Evolutionary conservation across 225 moss, liverwort and hornwort genomes (phyloP), one percentile per base, ranked within the genome.

Genomic region (Straminergon stramineum): DNA sequence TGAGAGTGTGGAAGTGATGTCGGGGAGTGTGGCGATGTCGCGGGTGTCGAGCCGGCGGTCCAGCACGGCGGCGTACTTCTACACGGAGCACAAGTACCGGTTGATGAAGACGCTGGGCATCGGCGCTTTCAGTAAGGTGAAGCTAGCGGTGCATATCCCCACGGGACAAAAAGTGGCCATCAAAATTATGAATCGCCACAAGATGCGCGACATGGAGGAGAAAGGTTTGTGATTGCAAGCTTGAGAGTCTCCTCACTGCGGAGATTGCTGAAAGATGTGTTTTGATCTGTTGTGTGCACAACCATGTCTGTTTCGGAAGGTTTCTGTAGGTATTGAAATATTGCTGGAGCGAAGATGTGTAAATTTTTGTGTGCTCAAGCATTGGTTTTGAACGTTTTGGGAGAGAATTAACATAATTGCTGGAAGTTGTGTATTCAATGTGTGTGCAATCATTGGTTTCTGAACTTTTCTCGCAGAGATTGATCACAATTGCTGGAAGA

Each of bases 121-220:
- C 87, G 98, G 98, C 83, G 96, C 98, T 48, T 98, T 98, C 84
- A 95, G 98, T 90, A 98, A 97, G 89, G 98, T 98, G 90, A 98
- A 98, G 93, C 95, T 96, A 60, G 98, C 98, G 61, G 93, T 93
- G 80, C 98, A 98, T 91, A 87, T 91, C 10, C 95, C 95, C 39
- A 98, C 98, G 30, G 94, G 95, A 65, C 96, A 97, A 88, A 97
- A 97, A 88, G 98, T 98, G 56, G 98, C 98, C 87, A 97, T 98
- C 87, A 98, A 98, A 91, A 98, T 98, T 37, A 94, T 98, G 81
- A 97, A 95, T 90, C 94, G 98, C 82, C 95, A 96, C 91, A 96
- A 97, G 92, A 98, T 98, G 78, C 95, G 92, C 90, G 97, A 98
- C 73, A 97, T 98, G 97, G 98, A 97, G 92, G 98, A 98, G 75